Percentiles rank a stretch among this genome's conserved stretches.
Conservation (phyloP, 257 asterid genomes). For the Capsicum baccatum region DNA sequence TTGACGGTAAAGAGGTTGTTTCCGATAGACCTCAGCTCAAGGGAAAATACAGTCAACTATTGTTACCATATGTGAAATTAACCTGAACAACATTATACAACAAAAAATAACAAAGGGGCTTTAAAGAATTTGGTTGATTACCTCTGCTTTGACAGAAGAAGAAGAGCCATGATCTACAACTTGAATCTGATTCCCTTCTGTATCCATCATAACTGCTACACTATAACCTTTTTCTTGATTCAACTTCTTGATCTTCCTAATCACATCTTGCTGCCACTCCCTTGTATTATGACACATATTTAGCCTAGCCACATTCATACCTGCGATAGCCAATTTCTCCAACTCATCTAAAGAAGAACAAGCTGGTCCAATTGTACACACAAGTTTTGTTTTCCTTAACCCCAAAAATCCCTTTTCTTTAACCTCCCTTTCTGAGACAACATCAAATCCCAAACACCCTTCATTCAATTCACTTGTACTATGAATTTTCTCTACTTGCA, state of each 20-base stretch:
- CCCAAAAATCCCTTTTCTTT: constrained; percentile 81
- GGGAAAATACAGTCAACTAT: too few species aligned
- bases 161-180: constrained; percentile 85
- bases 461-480: constrained; percentile 34
- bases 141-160: constrained; percentile 90
- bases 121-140: constrained; percentile 20
- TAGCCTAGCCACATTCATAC: constrained; percentile 91
- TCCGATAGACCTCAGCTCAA: too few species aligned
- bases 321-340: constrained; percentile 78
- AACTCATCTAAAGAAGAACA: constrained; percentile 64
- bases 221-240: constrained; percentile 72
- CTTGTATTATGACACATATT: constrained; percentile 81
- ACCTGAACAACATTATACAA: background rate
- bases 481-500: constrained; percentile 55
- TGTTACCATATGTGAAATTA: background rate
- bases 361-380: constrained; percentile 87
- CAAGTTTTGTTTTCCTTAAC: constrained; percentile 84
- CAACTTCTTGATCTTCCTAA: constrained; percentile 72
- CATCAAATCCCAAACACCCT: constrained; percentile 60
- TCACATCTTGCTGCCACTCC: constrained; percentile 79
- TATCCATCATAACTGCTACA: constrained; percentile 88
- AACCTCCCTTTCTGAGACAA: constrained; percentile 71
- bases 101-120: background rate
- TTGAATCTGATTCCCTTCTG: constrained; percentile 78
- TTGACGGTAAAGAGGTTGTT: too few species aligned